A percentile compares a stretch with the other conserved stretches of the same genome.
These are phyloP conservation scores for Dysphania ambrosioides DNA, from an alignment of 148 eudicot species.

Conservation along the genomic window DNA sequence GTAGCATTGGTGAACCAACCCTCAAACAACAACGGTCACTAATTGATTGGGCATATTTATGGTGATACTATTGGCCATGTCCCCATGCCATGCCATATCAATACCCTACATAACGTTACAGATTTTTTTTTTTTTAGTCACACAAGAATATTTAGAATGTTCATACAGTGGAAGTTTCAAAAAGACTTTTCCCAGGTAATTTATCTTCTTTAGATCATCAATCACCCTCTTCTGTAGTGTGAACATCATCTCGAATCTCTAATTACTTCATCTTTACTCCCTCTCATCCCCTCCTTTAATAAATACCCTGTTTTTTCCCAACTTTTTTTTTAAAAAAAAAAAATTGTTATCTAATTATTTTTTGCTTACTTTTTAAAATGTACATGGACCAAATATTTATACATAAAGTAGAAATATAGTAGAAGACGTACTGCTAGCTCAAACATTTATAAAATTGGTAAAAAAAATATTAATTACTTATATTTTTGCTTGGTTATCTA, in stretches of 20 bases:
- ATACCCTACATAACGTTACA: conserved; percentile 6
- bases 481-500: neutral
- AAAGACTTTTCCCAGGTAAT: neutral
- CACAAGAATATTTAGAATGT: conserved; percentile 13
- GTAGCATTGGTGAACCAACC: conserved; percentile 19
- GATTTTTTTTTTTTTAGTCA: neutral
- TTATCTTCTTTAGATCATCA: conserved; percentile 25
- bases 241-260: conserved; percentile 32
- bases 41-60: conserved; percentile 14
- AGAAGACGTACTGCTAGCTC: too few species aligned
- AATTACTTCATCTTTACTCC: conserved; percentile 33
- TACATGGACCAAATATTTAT: too few species aligned
- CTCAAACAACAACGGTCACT: conserved; percentile 2
- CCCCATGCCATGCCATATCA: neutral
- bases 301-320: neutral
- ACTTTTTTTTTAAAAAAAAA: neutral
- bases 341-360: neutral
- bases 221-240: conserved; percentile 16
- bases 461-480: neutral
- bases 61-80: conserved; percentile 12
- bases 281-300: conserved; percentile 4
- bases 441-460: too few species aligned
- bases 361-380: too few species aligned
- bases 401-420: too few species aligned
- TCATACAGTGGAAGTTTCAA: neutral